phyloP scores from a whole-genome alignment of 768 basidiomycete genomes.

The Panaeolus cyanescens region DNA sequence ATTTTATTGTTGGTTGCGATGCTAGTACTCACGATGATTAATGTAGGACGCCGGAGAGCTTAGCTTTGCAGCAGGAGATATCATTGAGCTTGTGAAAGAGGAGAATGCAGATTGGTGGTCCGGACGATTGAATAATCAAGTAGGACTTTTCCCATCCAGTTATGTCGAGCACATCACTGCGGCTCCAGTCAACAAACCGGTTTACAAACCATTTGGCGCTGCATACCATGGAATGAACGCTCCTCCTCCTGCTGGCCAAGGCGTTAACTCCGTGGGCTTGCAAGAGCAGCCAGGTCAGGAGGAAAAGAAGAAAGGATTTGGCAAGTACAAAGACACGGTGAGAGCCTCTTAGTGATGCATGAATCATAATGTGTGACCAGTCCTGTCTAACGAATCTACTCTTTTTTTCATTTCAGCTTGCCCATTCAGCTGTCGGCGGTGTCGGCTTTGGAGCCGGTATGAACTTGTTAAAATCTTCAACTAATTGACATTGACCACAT shows the following conservation, averaged over 20 bases:
- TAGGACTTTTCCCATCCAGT: conserved; percentile 79
- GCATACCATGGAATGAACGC: conserved; percentile 40
- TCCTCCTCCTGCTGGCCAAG: conserved; percentile 37
- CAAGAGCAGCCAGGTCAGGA: conserved; percentile 41
- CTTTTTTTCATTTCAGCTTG: conserved; percentile 39
- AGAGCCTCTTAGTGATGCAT: conserved; percentile 10
- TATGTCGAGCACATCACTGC: conserved; percentile 53
- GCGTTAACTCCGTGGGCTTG: conserved; percentile 44
- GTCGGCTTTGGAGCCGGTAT: conserved; percentile 76
- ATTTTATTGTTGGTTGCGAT: conserved; percentile 7
- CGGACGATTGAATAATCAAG: conserved; percentile 60
- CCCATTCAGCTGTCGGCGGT: conserved; percentile 66
- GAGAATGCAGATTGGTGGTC: conserved; percentile 90
- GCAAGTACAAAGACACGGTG: conserved; percentile 60
- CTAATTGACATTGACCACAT: background rate
- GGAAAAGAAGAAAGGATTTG: conserved; percentile 62
- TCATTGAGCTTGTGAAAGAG: conserved; percentile 77
- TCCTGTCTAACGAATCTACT: background rate
- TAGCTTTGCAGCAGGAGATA: conserved; percentile 73
- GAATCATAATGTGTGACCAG: background rate
- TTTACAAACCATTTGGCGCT: conserved; percentile 47
- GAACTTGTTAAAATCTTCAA: conserved; percentile 19
- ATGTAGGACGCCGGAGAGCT: conserved; percentile 77
- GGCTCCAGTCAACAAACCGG: conserved; percentile 24
- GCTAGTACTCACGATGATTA: background rate